Conservation (phyloP, 805 yeast species). For the Clavispora vitiphila region DNA sequence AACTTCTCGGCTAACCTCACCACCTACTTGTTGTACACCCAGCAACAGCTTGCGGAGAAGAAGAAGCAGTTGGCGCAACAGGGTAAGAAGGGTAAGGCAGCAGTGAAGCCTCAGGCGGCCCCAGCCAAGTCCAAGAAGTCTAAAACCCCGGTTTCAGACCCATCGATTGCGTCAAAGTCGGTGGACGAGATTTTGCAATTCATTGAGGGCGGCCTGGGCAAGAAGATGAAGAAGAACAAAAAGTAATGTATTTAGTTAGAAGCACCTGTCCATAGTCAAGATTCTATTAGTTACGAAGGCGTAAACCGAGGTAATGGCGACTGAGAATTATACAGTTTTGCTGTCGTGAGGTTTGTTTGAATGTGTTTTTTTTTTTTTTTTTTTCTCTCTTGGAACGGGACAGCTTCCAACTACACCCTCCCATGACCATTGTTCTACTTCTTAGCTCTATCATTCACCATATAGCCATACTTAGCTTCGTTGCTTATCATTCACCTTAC, state of each 20-base stretch:
- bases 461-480: too few relatives aligned
- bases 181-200: constrained; percentile 69
- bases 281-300: background rate
- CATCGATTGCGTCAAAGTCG: constrained; percentile 58
- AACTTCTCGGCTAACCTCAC: constrained; percentile 59
- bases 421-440: too few relatives aligned
- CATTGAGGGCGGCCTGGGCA: constrained; percentile 50
- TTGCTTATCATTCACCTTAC: too few relatives aligned
- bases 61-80: constrained; percentile 18
- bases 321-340: too few relatives aligned
- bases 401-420: too few relatives aligned
- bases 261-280: background rate
- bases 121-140: constrained; percentile 9
- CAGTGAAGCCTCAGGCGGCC: constrained; percentile 11
- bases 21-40: constrained; percentile 42
- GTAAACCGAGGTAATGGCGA: too few relatives aligned
- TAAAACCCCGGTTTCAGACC: constrained; percentile 25
- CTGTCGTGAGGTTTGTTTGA: too few relatives aligned
- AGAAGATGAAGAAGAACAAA: constrained; percentile 18
- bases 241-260: constrained; percentile 1
- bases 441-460: too few relatives aligned
- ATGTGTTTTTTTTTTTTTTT: too few relatives aligned
- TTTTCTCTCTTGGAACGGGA: too few relatives aligned
- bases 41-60: constrained; percentile 31
- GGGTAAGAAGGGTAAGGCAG: constrained; percentile 17